Percentiles rank a stretch among this genome's conserved stretches.
Conservation (phyloP, 352 stramenopile genomes). For the Pythium aristosporum region DNA sequence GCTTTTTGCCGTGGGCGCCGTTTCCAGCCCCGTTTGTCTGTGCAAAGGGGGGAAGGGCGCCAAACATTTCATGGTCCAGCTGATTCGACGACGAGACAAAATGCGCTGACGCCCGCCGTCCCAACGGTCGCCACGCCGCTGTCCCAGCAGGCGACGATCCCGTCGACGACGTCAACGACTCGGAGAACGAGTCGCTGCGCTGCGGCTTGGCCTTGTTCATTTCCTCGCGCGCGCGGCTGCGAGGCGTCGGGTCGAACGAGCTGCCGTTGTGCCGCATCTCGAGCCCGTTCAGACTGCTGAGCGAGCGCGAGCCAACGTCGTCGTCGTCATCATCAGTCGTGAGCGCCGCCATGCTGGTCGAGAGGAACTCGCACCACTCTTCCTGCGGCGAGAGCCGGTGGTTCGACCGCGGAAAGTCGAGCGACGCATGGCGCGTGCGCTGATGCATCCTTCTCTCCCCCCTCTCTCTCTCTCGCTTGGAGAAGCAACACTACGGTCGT, state of each 20-base stretch:
- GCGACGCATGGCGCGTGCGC: conserved; percentile 36
- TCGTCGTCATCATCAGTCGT: conserved; percentile 35
- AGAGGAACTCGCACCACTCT: conserved; percentile 39
- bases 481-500: neutral
- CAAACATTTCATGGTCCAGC: conserved; percentile 27
- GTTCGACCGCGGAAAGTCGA: conserved; percentile 31
- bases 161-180: conserved; percentile 33
- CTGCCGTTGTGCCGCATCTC: conserved; percentile 17
- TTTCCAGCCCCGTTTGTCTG: conserved; percentile 13
- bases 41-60: conserved; percentile 15
- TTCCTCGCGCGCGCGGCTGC: conserved; percentile 8
- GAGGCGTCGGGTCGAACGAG: conserved; percentile 9
- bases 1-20: conserved; percentile 5
- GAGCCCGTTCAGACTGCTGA: conserved; percentile 27
- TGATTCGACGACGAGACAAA: conserved; percentile 31
- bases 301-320: conserved; percentile 30
- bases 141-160: conserved; percentile 28
- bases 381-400: conserved; percentile 30
- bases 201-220: conserved; percentile 10
- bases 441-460: conserved; percentile 15
- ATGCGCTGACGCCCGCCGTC: conserved; percentile 27
- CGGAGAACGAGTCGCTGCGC: conserved; percentile 32
- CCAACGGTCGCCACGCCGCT: conserved; percentile 30
- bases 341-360: conserved; percentile 32
- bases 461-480: conserved; percentile 1